Percentiles rank a stretch among this genome's conserved stretches.
Evolutionary conservation across 75 land plant genomes (phyloP).

Genomic region (Sequoia sempervirens): DNA sequence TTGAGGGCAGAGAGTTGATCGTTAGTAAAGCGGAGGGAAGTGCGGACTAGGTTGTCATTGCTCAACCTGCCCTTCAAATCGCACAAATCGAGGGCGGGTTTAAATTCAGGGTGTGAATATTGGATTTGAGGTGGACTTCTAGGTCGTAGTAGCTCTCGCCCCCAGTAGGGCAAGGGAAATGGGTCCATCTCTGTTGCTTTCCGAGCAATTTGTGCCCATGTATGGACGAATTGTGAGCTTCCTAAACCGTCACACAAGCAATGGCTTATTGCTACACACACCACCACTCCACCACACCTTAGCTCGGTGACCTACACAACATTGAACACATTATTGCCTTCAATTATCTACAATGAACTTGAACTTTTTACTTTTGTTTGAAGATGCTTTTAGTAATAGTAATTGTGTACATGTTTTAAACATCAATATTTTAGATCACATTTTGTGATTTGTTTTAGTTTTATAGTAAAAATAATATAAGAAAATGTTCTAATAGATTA

Average conservation of each 20-base stretch:
- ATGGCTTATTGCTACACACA: slow-evolving; percentile 55
- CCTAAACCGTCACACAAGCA: slow-evolving; percentile 62
- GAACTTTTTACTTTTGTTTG: not conserved
- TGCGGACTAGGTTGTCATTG: slow-evolving; percentile 32
- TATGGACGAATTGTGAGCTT: slow-evolving; percentile 48
- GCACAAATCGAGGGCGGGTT: not conserved
- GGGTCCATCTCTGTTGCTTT: slow-evolving; percentile 6
- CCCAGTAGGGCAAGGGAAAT: slow-evolving; percentile 24
- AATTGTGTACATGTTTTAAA: not conserved
- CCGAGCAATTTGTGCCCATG: slow-evolving; percentile 52
- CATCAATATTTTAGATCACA: not conserved
- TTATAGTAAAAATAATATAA: too few relatives aligned
- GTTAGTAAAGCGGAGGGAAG: slow-evolving; percentile 34
- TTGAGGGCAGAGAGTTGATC: slow-evolving; percentile 34
- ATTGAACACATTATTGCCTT: not conserved
- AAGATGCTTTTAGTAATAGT: not conserved
- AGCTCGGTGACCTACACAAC: slow-evolving; percentile 36
- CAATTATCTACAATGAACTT: not conserved
- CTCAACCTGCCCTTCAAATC: slow-evolving; percentile 12
- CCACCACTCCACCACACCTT: slow-evolving; percentile 50
- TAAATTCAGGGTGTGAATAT: slow-evolving; percentile 35
- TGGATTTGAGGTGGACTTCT: slow-evolving; percentile 24
- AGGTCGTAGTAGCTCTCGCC: slow-evolving; percentile 29
- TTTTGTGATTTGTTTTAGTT: too few relatives aligned
- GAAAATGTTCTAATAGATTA: too few relatives aligned